These are phyloP conservation scores for Mallotus nudiflorus DNA, from an alignment of 345 rosid genomes.

Conservation along the genomic window DNA sequence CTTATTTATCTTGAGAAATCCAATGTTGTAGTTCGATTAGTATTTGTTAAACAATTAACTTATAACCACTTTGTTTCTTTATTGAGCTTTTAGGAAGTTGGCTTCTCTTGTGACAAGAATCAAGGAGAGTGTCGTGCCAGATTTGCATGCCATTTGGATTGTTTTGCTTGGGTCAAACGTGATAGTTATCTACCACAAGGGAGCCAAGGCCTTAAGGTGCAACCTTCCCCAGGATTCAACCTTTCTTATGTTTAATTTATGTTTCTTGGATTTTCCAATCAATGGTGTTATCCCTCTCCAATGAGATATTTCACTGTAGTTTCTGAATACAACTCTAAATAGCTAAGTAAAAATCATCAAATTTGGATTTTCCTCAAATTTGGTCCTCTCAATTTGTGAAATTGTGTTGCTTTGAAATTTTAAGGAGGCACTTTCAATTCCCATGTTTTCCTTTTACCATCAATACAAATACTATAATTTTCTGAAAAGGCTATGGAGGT, in stretches of 20 bases:
- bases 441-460: not conserved
- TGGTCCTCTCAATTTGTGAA: not conserved
- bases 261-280: not conserved
- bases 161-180: slow-evolving; percentile 99
- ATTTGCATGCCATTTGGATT: slow-evolving; percentile 94
- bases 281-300: not conserved
- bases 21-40: not conserved
- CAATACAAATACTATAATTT: not conserved
- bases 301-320: not conserved
- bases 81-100: slow-evolving; percentile 67
- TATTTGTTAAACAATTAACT: not conserved
- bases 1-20: not conserved
- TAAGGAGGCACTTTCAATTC: not conserved
- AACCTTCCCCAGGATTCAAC: slow-evolving; percentile 12
- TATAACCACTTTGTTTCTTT: slow-evolving; percentile 8
- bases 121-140: slow-evolving; percentile 97
- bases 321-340: not conserved
- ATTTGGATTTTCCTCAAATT: not conserved
- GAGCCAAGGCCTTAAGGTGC: slow-evolving; percentile 95
- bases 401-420: not conserved
- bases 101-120: slow-evolving; percentile 80
- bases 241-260: slow-evolving; percentile 10
- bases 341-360: not conserved
- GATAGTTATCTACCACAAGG: slow-evolving; percentile 99
- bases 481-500: not conserved